phyloP scores from a whole-genome alignment of 805 yeast genomes.

The Zygosaccharomyces lentus region DNA sequence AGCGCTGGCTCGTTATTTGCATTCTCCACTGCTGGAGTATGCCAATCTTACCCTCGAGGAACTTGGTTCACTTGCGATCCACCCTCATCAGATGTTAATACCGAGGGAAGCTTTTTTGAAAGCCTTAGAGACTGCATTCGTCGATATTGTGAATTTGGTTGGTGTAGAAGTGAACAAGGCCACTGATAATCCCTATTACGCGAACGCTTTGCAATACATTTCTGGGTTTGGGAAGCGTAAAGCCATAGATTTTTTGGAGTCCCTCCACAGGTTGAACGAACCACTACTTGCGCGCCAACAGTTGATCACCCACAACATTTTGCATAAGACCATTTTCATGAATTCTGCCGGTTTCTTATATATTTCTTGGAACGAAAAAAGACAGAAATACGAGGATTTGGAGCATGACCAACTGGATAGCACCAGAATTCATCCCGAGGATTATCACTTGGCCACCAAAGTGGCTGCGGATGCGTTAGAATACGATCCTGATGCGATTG shows the following conservation, averaged over 20 bases:
- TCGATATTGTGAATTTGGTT: conserved; percentile 83
- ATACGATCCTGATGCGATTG: conserved; percentile 88
- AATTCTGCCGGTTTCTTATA: conserved; percentile 88
- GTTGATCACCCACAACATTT: conserved; percentile 71
- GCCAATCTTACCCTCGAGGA: conserved; percentile 69
- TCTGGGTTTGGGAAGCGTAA: conserved; percentile 96
- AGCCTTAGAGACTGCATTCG: conserved; percentile 75
- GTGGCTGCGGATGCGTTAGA: conserved; percentile 98
- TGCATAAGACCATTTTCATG: conserved; percentile 77
- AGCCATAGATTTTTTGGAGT: conserved; percentile 79
- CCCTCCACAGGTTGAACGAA: conserved; percentile 54
- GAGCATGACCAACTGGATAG: conserved; percentile 82
- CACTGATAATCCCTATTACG: conserved; percentile 61
- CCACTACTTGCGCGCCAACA: conserved; percentile 75
- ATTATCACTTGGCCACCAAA: conserved; percentile 89
- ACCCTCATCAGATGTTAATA: conserved; percentile 68
- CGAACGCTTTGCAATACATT: conserved; percentile 68
- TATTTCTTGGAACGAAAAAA: conserved; percentile 58
- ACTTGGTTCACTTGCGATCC: conserved; percentile 61
- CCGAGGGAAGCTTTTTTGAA: conserved; percentile 57
- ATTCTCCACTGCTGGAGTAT: conserved; percentile 89
- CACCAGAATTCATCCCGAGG: conserved; percentile 97
- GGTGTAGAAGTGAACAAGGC: conserved; percentile 95
- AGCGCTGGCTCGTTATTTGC: conserved; percentile 86
- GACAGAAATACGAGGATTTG: conserved; percentile 43